phyloP scores from a whole-genome alignment of 2,329 filamentous ascomycete genomes.

The Thelonectria blattea region DNA sequence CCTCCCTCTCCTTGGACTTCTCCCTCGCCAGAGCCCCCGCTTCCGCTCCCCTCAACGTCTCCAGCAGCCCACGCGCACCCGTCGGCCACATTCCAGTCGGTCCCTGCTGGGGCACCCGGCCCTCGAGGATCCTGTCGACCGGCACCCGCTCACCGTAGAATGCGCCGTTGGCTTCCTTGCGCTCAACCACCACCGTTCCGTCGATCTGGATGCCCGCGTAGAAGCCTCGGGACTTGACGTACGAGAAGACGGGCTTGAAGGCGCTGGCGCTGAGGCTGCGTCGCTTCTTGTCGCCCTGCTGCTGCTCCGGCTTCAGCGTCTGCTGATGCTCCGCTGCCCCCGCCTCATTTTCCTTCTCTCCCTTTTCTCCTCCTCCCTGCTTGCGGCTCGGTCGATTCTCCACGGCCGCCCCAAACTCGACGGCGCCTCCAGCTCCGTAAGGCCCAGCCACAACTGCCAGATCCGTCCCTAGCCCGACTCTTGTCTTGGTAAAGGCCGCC shows the following conservation, averaged over 20 bases:
- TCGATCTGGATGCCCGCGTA: constrained; percentile 89
- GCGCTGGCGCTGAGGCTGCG: constrained; percentile 40
- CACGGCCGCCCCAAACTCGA: constrained; percentile 61
- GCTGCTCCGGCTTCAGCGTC: constrained; percentile 35
- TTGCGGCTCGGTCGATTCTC: constrained; percentile 37
- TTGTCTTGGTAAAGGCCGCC: constrained; percentile 75
- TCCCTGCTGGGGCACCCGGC: constrained; percentile 41
- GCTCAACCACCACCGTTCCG: constrained; percentile 84
- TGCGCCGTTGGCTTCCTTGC: constrained; percentile 84
- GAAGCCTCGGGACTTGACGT: constrained; percentile 87
- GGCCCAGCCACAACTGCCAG: constrained; percentile 75
- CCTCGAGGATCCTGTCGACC: constrained; percentile 55
- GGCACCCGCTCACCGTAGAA: constrained; percentile 74
- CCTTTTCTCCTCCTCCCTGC: constrained; percentile 45
- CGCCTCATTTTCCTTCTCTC: constrained; percentile 43
- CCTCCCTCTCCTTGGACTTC: constrained; percentile 21
- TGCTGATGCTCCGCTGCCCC: constrained; percentile 22
- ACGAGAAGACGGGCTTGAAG: constrained; percentile 60
- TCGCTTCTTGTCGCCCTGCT: constrained; percentile 33
- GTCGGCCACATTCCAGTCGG: constrained; percentile 41
- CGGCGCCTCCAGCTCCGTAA: constrained; percentile 72
- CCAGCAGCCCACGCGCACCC: constrained; percentile 40
- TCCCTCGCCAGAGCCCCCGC: constrained; percentile 35
- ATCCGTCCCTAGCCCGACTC: constrained; percentile 80
- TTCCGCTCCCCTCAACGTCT: constrained; percentile 43